Conservation (phyloP, 2,329 filamentous ascomycete species). For the Colletotrichum truncatum region DNA sequence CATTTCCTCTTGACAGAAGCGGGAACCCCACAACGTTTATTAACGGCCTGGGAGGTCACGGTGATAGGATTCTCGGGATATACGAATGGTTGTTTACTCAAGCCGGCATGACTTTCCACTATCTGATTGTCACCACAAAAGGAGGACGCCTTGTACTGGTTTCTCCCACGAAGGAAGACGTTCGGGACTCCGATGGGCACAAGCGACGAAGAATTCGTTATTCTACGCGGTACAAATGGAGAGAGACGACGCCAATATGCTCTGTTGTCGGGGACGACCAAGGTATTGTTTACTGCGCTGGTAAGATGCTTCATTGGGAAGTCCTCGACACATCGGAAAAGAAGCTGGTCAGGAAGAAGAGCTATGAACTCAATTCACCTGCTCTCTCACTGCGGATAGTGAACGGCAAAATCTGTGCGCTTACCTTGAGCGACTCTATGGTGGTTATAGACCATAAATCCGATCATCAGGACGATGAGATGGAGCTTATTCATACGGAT, state of each 20-base stretch:
- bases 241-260: constrained; percentile 56
- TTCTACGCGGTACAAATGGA: constrained; percentile 21
- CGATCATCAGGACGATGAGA: constrained; percentile 43
- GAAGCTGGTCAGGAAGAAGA: constrained; percentile 57
- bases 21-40: constrained; percentile 57
- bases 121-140: constrained; percentile 68
- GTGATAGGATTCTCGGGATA: constrained; percentile 69
- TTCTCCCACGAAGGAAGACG: constrained; percentile 30
- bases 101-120: constrained; percentile 66
- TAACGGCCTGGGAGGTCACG: constrained; percentile 62
- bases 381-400: constrained; percentile 59
- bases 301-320: constrained; percentile 64
- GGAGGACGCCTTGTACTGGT: constrained; percentile 66
- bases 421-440: constrained; percentile 65
- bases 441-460: constrained; percentile 60
- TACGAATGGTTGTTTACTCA: constrained; percentile 71
- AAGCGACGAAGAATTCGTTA: constrained; percentile 21
- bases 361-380: constrained; percentile 60
- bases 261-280: constrained; percentile 64
- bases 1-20: constrained; percentile 52
- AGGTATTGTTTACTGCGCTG: constrained; percentile 65
- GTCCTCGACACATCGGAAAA: constrained; percentile 60
- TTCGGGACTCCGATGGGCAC: constrained; percentile 32
- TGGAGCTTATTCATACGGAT: constrained; percentile 56
- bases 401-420: constrained; percentile 57